Evolutionary conservation across 306 rosid genomes (phyloP).

Genomic region (Cicer yamashitae): DNA sequence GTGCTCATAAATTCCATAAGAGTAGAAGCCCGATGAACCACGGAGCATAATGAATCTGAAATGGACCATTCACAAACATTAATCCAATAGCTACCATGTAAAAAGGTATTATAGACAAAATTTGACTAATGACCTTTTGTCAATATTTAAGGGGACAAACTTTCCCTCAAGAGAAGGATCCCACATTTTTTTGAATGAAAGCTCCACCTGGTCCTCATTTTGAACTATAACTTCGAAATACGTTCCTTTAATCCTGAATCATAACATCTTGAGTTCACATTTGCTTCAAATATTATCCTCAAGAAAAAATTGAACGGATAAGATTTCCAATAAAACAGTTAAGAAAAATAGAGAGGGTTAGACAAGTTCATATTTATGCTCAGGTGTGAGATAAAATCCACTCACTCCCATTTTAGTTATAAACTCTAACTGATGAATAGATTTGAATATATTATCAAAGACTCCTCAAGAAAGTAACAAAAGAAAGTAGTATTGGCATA

Average conservation of each 20-base stretch:
- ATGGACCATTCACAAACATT: constrained; percentile 38
- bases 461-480: constrained; percentile 9
- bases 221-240: constrained; percentile 72
- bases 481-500: constrained; percentile 52
- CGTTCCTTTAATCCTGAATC: constrained; percentile 85
- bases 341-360: constrained; percentile 30
- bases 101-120: constrained; percentile 34
- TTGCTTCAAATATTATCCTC: constrained; percentile 37
- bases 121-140: constrained; percentile 73
- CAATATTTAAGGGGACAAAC: constrained; percentile 83
- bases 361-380: constrained; percentile 21
- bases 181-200: constrained; percentile 86
- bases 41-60: constrained; percentile 82
- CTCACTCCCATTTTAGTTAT: constrained; percentile 21
- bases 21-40: constrained; percentile 88
- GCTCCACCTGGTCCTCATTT: constrained; percentile 87
- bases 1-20: constrained; percentile 87
- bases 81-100: constrained; percentile 31
- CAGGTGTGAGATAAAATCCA: constrained; percentile 23
- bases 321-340: constrained; percentile 29
- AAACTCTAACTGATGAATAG: constrained; percentile 10
- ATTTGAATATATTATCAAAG: constrained; percentile 34
- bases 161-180: constrained; percentile 88
- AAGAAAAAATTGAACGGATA: constrained; percentile 18
- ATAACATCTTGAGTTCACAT: constrained; percentile 44